Evolutionary conservation across 2,329 filamentous ascomycete genomes (phyloP).

Genomic region (Pseudocercospora macadamiae): DNA sequence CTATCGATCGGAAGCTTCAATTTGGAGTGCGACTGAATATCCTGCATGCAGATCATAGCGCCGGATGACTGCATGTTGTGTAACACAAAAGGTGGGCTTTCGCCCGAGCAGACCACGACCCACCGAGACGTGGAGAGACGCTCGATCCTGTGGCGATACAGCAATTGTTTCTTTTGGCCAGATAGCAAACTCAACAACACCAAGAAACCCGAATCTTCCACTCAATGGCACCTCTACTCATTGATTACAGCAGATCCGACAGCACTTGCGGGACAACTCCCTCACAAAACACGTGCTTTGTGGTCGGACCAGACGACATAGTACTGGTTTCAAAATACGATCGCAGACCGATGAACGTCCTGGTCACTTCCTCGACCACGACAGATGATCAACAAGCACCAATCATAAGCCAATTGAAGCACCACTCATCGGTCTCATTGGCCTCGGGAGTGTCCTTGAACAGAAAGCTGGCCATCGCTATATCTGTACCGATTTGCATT

Average conservation of each 20-base stretch:
- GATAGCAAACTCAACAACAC: too few species aligned
- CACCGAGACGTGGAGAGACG: neutral
- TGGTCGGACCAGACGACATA: too few species aligned
- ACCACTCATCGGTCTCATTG: neutral
- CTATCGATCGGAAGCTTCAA: constrained; percentile 5
- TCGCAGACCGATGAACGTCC: too few species aligned
- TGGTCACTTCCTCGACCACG: neutral
- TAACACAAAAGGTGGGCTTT: neutral
- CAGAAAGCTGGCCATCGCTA: constrained; percentile 9
- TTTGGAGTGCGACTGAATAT: constrained; percentile 1
- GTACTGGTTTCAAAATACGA: too few species aligned
- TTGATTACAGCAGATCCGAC: too few species aligned
- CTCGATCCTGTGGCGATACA: neutral
- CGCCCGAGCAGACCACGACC: constrained; percentile 1
- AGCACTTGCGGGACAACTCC: too few species aligned
- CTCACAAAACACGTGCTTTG: too few species aligned
- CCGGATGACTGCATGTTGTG: neutral
- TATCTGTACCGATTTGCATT: constrained; percentile 13
- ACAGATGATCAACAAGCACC: neutral
- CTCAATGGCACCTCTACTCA: too few species aligned
- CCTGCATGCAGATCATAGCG: constrained; percentile 5
- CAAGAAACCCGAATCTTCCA: too few species aligned
- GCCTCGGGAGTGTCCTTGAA: constrained; percentile 10
- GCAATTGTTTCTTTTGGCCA: neutral
- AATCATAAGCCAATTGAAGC: neutral